A percentile compares a stretch with the other conserved stretches of the same genome.
These are phyloP conservation scores for Podaxis sp. DNA, from an alignment of 768 basidiomycete genomes.

Conservation along the genomic window DNA sequence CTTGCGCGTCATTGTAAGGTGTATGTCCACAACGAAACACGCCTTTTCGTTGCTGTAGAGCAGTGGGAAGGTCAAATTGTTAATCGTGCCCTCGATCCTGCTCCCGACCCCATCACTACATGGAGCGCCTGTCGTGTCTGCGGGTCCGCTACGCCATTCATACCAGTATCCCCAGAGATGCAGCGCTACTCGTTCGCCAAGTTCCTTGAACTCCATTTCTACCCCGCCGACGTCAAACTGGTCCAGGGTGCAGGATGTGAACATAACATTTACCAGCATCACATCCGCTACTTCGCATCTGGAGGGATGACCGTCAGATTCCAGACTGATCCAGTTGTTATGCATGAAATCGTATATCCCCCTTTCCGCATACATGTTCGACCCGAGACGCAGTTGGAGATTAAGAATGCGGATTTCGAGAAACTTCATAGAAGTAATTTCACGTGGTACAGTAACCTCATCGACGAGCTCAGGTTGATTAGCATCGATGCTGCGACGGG, in stretches of 20 bases:
- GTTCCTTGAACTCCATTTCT: constrained; percentile 94
- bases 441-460: constrained; percentile 70
- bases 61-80: constrained; percentile 82
- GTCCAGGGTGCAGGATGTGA: constrained; percentile 88
- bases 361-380: constrained; percentile 83
- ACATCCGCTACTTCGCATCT: constrained; percentile 86
- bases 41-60: constrained; percentile 82
- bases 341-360: constrained; percentile 89
- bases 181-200: constrained; percentile 93
- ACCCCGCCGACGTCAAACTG: constrained; percentile 81
- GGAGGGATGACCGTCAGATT: constrained; percentile 87
- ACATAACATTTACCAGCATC: constrained; percentile 93
- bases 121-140: constrained; percentile 87
- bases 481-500: constrained; percentile 78
- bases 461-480: constrained; percentile 75
- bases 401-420: constrained; percentile 92
- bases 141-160: constrained; percentile 80
- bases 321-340: constrained; percentile 75
- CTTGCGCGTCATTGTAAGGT: constrained; percentile 82
- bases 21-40: constrained; percentile 87
- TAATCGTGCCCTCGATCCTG: constrained; percentile 49
- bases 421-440: constrained; percentile 69
- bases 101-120: constrained; percentile 80
- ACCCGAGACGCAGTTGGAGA: constrained; percentile 81
- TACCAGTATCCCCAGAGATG: constrained; percentile 88